phyloP scores from a whole-genome alignment of 176 grass and related monocot species.

The Calamus simplicifolius region DNA sequence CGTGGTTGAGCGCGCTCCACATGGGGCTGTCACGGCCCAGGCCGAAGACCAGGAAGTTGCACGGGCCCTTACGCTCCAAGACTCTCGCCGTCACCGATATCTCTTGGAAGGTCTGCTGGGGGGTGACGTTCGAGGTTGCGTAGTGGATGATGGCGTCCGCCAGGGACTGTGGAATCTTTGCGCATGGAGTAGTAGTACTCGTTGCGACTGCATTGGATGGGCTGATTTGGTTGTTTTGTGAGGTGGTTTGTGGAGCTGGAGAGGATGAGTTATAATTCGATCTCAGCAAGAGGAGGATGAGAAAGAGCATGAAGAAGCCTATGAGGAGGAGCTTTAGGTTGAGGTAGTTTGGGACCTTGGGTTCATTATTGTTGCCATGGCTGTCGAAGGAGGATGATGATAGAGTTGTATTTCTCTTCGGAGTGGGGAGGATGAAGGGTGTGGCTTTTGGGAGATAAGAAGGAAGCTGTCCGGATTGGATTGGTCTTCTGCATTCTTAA shows the following conservation, averaged over 20 bases:
- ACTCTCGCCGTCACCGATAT: slow-evolving; percentile 3
- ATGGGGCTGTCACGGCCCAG: slow-evolving; percentile 12
- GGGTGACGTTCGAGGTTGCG: slow-evolving; percentile 2
- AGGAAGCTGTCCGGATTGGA: no score
- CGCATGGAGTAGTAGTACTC: background rate
- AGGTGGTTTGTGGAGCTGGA: background rate
- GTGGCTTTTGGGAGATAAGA: no score
- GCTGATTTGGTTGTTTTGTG: background rate
- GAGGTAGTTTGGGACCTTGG: no score
- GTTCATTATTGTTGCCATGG: no score
- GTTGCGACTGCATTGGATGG: background rate
- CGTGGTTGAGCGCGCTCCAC: slow-evolving; percentile 12
- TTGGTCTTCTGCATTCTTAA: no score
- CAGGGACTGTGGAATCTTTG: slow-evolving; percentile 1
- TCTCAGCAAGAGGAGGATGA: background rate
- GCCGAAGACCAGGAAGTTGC: slow-evolving; percentile 16
- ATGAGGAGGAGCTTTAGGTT: background rate
- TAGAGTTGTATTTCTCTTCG: no score
- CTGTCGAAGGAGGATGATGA: no score
- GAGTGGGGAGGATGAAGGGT: no score
- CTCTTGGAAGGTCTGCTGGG: slow-evolving; percentile 5
- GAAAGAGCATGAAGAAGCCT: background rate
- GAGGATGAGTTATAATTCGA: background rate
- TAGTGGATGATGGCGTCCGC: slow-evolving; percentile 7
- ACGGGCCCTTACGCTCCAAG: background rate